phyloP scores from a whole-genome alignment of 225 moss, liverwort and hornwort species.

The Thuidium tamariscinum region DNA sequence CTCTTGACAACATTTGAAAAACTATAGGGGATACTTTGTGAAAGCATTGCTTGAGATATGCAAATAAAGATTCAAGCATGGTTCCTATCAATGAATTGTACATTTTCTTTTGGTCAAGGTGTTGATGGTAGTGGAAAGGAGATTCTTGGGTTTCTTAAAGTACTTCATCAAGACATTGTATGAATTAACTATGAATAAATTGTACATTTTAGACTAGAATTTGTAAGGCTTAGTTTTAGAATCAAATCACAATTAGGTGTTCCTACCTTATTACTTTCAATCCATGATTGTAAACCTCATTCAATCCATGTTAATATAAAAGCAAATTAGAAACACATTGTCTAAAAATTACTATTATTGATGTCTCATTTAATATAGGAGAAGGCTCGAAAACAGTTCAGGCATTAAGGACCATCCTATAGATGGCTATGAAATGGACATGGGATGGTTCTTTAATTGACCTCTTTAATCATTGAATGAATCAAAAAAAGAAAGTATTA shows the following conservation, averaged over 20 bases:
- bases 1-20: no score
- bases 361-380: no score
- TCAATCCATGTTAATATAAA: no score
- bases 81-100: background rate
- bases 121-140: background rate
- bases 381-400: no score
- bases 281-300: background rate
- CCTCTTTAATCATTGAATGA: no score
- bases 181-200: background rate
- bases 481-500: no score
- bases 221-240: background rate
- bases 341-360: no score
- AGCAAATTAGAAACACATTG: no score
- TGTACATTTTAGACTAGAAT: background rate
- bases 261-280: background rate
- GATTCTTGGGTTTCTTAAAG: background rate
- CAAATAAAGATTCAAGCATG: no score
- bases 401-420: no score
- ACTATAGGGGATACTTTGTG: background rate
- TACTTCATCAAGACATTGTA: background rate
- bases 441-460: no score
- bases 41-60: background rate
- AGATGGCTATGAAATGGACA: no score
- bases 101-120: background rate
- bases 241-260: background rate